These are phyloP conservation scores for Incumbomyces lentus DNA, from an alignment of 2,329 filamentous ascomycete species.

Conservation along the genomic window DNA sequence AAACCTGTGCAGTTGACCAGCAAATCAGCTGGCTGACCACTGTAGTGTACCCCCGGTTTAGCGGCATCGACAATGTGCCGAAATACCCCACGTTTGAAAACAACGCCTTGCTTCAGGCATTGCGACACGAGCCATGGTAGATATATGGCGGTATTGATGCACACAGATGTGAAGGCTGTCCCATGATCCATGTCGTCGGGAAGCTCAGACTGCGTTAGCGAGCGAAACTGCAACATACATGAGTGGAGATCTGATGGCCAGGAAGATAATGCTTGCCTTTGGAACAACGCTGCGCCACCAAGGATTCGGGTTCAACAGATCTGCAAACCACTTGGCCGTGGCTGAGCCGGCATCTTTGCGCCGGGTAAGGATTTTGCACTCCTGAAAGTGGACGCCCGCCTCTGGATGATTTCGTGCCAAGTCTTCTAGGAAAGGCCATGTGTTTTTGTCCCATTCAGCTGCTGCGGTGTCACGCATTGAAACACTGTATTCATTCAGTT, in stretches of 20 bases:
- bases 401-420: slow-evolving; percentile 54
- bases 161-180: slow-evolving; percentile 70
- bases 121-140: slow-evolving; percentile 75
- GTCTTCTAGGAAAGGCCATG: slow-evolving; percentile 48
- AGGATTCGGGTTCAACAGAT: slow-evolving; percentile 55
- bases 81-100: slow-evolving; percentile 52
- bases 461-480: slow-evolving; percentile 23
- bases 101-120: slow-evolving; percentile 56
- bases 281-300: slow-evolving; percentile 66
- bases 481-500: slow-evolving; percentile 21
- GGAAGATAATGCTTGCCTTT: slow-evolving; percentile 40
- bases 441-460: slow-evolving; percentile 45
- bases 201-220: slow-evolving; percentile 6
- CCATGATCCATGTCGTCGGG: slow-evolving; percentile 41
- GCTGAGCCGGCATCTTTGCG: slow-evolving; percentile 50
- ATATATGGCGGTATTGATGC: slow-evolving; percentile 84
- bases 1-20: slow-evolving; percentile 81
- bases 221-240: slow-evolving; percentile 25
- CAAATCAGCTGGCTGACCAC: slow-evolving; percentile 43
- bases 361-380: slow-evolving; percentile 49
- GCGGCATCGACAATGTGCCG: slow-evolving; percentile 60
- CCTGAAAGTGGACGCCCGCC: slow-evolving; percentile 57
- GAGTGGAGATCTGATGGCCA: too few species aligned
- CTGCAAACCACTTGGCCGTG: slow-evolving; percentile 52
- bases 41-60: slow-evolving; percentile 36